A percentile compares a stretch with the other conserved stretches of the same genome.
Evolutionary conservation across 768 basidiomycete species (phyloP).

Genomic region (Mrakia frigida): DNA sequence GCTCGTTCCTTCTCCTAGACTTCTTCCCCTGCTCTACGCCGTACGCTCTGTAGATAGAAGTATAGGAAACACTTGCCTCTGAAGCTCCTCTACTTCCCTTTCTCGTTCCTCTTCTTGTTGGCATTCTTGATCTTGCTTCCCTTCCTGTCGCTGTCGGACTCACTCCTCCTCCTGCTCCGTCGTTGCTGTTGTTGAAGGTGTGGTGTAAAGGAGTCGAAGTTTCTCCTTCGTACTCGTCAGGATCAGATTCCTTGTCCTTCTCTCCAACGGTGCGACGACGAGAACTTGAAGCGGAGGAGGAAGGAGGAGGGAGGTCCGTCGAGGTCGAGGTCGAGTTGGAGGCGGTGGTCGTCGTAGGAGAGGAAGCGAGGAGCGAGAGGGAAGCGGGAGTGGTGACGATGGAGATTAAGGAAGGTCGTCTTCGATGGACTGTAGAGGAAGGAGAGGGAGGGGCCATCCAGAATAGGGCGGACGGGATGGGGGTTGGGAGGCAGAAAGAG

Average conservation of each 20-base stretch:
- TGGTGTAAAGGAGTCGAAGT: not conserved
- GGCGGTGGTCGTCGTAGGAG: not conserved
- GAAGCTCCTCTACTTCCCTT: not conserved
- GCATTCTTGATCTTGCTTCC: not conserved
- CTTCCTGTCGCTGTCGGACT: constrained; percentile 7
- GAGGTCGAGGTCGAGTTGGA: not conserved
- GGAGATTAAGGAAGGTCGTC: constrained; percentile 9
- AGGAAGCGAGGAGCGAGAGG: not conserved
- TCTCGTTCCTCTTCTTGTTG: not conserved
- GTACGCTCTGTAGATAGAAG: no score
- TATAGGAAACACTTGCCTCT: not conserved
- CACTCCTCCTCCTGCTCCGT: not conserved
- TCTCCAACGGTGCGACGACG: not conserved
- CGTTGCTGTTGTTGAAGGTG: not conserved
- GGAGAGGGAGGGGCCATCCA: constrained; percentile 5
- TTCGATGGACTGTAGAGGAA: not conserved
- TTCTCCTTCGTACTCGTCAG: not conserved
- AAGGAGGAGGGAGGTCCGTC: not conserved
- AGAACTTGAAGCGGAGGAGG: not conserved
- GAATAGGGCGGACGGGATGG: not conserved
- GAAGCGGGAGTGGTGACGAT: not conserved
- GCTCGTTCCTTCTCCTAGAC: not conserved
- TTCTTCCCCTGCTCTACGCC: no score
- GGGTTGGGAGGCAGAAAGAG: not conserved
- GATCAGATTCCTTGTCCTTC: constrained; percentile 4